Evolutionary conservation across 495 filamentous ascomycete genomes (phyloP).

Genomic region (Podospora fimiseda): DNA sequence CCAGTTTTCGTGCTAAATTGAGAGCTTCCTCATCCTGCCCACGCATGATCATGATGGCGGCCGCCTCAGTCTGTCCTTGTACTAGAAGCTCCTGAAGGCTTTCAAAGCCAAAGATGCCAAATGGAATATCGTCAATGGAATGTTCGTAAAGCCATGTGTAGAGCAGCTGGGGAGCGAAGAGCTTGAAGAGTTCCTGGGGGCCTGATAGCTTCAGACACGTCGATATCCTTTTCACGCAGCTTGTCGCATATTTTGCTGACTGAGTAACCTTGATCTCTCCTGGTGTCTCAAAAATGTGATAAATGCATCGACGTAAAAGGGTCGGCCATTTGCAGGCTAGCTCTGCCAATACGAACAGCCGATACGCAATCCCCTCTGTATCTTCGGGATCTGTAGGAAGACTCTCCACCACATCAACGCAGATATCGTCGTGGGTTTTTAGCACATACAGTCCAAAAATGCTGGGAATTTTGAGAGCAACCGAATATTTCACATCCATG

Average conservation of each 20-base stretch:
- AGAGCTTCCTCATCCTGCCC: conserved; percentile 56
- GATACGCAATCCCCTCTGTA: conserved; percentile 77
- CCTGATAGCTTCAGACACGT: conserved; percentile 54
- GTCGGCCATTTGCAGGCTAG: conserved; percentile 78
- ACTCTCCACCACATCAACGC: conserved; percentile 65
- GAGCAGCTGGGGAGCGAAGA: conserved; percentile 88
- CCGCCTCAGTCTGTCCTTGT: conserved; percentile 71
- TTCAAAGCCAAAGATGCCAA: conserved; percentile 70
- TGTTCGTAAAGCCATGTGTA: conserved; percentile 79
- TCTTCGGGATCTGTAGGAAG: conserved; percentile 66
- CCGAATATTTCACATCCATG: conserved; percentile 67
- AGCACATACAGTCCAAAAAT: conserved; percentile 76
- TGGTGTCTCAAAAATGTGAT: conserved; percentile 86
- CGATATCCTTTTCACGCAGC: conserved; percentile 62
- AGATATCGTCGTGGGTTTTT: conserved; percentile 71
- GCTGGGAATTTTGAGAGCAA: conserved; percentile 59
- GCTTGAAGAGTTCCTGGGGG: conserved; percentile 65
- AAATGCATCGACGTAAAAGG: conserved; percentile 73
- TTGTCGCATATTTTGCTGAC: conserved; percentile 61
- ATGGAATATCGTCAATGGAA: conserved; percentile 64
- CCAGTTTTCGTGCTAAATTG: conserved; percentile 52
- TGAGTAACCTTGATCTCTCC: conserved; percentile 49
- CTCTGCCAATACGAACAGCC: conserved; percentile 65
- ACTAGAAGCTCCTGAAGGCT: conserved; percentile 61
- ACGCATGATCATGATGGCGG: conserved; percentile 80